Percentiles rank a stretch among this genome's conserved stretches.
Evolutionary conservation across 768 basidiomycete species (phyloP).

Genomic region (Amanita exitialis): DNA sequence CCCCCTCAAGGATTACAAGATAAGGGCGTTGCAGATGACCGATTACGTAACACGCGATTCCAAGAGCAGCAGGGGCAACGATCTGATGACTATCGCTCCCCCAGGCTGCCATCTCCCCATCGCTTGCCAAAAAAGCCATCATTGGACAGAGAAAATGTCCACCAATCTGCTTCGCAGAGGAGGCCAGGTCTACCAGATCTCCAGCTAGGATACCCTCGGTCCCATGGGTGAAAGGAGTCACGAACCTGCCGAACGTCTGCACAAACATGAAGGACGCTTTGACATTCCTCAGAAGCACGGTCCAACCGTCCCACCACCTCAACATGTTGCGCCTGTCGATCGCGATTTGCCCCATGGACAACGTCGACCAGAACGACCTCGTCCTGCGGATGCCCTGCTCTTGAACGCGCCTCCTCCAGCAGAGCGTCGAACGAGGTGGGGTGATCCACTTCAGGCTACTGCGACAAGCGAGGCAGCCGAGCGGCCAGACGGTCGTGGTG

Average conservation of each 20-base stretch:
- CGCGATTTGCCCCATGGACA: not conserved
- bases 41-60: not conserved
- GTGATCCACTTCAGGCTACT: not conserved
- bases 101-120: constrained; percentile 5
- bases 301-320: not conserved
- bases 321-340: not conserved
- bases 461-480: not conserved
- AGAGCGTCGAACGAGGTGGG: constrained; percentile 3
- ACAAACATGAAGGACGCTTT: not conserved
- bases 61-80: constrained; percentile 3
- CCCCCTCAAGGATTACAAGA: not conserved
- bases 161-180: not conserved
- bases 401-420: not conserved
- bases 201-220: not conserved
- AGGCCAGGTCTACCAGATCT: not conserved
- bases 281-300: not conserved
- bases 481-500: not conserved
- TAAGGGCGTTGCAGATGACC: not conserved
- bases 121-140: not conserved
- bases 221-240: not conserved
- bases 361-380: not conserved
- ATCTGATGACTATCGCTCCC: constrained; percentile 7
- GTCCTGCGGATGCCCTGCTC: not conserved
- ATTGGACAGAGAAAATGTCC: not conserved
- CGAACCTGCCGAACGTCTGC: not conserved